Evolutionary conservation across 768 basidiomycete genomes (phyloP), one percentile per base, ranked within the genome.

Genomic region (Mycena rebaudengoi): DNA sequence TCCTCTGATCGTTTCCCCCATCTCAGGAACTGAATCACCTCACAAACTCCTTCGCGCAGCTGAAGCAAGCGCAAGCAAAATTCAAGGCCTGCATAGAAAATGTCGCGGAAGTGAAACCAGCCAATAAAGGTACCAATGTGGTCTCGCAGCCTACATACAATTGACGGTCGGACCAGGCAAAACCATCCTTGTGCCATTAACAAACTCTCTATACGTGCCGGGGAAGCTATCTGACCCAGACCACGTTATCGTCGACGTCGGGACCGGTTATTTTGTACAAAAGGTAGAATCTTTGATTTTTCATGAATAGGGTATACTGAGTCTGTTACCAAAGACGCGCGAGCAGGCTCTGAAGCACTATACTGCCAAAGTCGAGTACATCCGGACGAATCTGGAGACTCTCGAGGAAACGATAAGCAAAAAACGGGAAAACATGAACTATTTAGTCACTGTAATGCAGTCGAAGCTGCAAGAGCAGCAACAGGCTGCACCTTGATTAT

Each of bases 201-300:
- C 96, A 16, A 94, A 92, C 75, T 98, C 96, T 1, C 85, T 99
- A 2, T 99, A 98, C 73, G 92, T 99, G 25, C 96, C 97, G 2
- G 98, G 96, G 20, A 95, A 90, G 77, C 83, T 99, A 46, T 83
- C 82, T 40, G 92, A 98, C 72, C 76, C 86, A 1, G 91, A 95
- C 44, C 86, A 94, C 69, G 96, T 99, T 46, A 90, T 99, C 65
- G 88, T 99, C 37, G 98, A 99, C 74, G 85, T 99, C 26, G 98
- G 98, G 1, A 99, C 97, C 0, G 97, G 98, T 0, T 99, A 98
- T 77, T 98, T 91, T 69, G 92, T 99, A 18, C 89, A 94, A 78
- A 99, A 99, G 86, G 98, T 94, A 46, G 43, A 81, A 56, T 21
- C 37, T 32, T 55, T 54, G 26, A 67, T 35, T 13, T 13, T 12